Evolutionary conservation across 768 basidiomycete species (phyloP), one percentile per base, ranked within the genome.

Genomic region (Boletus bicolor): DNA sequence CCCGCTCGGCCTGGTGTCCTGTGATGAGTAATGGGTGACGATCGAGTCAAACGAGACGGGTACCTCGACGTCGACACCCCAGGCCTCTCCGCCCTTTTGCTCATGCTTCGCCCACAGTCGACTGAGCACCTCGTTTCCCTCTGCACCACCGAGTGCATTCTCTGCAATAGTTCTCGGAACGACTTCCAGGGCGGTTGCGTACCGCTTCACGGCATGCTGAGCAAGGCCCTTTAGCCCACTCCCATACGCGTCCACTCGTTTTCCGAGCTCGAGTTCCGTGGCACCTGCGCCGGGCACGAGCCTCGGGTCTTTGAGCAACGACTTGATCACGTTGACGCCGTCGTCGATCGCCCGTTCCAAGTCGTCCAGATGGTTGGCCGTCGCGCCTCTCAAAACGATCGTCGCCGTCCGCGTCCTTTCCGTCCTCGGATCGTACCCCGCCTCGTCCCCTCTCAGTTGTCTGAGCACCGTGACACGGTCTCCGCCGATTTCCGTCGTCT

Each of bases 381-480:
- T 99, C 34, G 97, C 96, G 1, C 97, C 97, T 14, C 97, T 84
- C 42, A 99, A 77, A 19, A 99, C 92, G 71, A 99, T 90, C 15
- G 96, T 99, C 30, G 97, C 89, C 39, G 93, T 98, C 38, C 84
- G 78, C 7, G 91, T 90, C 72, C 85, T 88, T 68, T 95, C 93
- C 0, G 77, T 77, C 17, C 73, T 70, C 0, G 63, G 53, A 64
- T 86, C 80, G 60, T 81, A 86, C 21, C 83, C 87, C 5, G 77
- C 77, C 14, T 92, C 87, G 30, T 85, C 89, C 15, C 73, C 73
- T 2, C 75, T 65, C 19, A 91, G 82, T 69, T 99, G 97, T 15
- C 97, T 81, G 55, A 99, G 82, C 1, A 99, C 97, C 0, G 95
- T 98, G 48, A 98, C 97, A 54, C 96, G 87, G 75, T 99, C 97